Conservation (phyloP, 768 basidiomycete genomes). For the Termitomyces sp. region DNA sequence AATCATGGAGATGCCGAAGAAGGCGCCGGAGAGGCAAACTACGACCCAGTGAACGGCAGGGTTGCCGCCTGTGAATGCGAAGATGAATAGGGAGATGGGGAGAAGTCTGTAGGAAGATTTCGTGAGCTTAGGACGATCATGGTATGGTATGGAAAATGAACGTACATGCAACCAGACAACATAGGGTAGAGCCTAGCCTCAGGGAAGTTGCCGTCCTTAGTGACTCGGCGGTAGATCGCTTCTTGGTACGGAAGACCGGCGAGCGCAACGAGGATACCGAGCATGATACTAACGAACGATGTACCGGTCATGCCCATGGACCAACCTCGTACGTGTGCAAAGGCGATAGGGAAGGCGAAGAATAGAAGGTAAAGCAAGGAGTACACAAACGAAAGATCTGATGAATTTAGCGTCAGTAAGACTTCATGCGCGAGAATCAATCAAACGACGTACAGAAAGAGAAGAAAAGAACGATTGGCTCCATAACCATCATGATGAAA, state of each 20-base stretch:
- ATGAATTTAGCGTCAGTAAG: not conserved
- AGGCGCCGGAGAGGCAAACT: constrained; percentile 30
- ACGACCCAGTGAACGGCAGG: constrained; percentile 35
- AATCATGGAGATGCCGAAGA: constrained; percentile 41
- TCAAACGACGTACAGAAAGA: constrained; percentile 10
- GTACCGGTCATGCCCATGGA: constrained; percentile 36
- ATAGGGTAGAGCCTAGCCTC: constrained; percentile 42
- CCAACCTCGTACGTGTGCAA: constrained; percentile 36
- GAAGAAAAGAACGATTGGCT: constrained; percentile 15
- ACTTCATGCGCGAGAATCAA: not conserved
- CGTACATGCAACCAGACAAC: constrained; percentile 37
- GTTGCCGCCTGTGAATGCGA: constrained; percentile 42
- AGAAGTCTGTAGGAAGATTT: constrained; percentile 22
- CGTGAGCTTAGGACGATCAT: not conserved
- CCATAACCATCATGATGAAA: constrained; percentile 13
- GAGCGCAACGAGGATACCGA: constrained; percentile 32
- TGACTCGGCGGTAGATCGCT: constrained; percentile 27
- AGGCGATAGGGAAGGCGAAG: constrained; percentile 43
- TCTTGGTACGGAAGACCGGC: constrained; percentile 32
- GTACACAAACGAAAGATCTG: constrained; percentile 43
- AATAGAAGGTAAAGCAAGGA: constrained; percentile 41
- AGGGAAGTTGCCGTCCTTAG: constrained; percentile 34
- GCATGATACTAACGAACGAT: constrained; percentile 43
- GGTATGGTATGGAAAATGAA: not conserved
- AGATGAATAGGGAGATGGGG: constrained; percentile 38